Evolutionary conservation across 805 yeast species (phyloP), one percentile per base, ranked within the genome.

Genomic region (Pichia phayaonensis): DNA sequence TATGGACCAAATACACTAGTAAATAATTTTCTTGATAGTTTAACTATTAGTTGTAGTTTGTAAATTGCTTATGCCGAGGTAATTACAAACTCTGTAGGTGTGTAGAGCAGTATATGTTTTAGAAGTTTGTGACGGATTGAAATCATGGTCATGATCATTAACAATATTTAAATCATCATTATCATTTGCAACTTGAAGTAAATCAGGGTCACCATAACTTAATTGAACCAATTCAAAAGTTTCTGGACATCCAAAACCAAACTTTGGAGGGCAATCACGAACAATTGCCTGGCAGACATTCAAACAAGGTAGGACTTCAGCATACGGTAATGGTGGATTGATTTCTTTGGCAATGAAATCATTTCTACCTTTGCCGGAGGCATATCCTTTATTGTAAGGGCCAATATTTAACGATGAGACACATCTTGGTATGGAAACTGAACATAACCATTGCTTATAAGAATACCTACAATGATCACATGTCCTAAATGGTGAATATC

Each of bases 401-500:
- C 68, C 53, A 8, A 76, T 62, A 15, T 63, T 55, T 8, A 46
- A 40, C 3, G 53, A 42, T 15, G 84, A 81, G 1, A 87, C 73
- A 59, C 99, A 92, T 29, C 97, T 72, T 0, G 98, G 98, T 7
- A 92, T 86, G 0, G 89, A 73, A 4, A 89, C 88, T 0, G 95
- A 75, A 67, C 99, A 92, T 20, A 94, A 73, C 99, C 99, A 92
- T 59, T 83, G 74, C 59, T 79, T 81, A 64, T 92, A 92, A 1
- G 90, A 74, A 2, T 63, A 56, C 1, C 75, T 74, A 63, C 99
- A 92, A 60, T 87, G 81, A 15, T 71, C 73, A 61, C 99, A 92
- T 0, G 84, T 73, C 39, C 80, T 65, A 23, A 92, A 61, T 11
- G 95, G 88, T 1, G 97, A 87, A 65, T 76, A 92, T 7, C 80